Percentiles rank a stretch among this genome's conserved stretches.
phyloP scores from a whole-genome alignment of 2,329 filamentous ascomycete genomes.

The Venturia oleaginea region DNA sequence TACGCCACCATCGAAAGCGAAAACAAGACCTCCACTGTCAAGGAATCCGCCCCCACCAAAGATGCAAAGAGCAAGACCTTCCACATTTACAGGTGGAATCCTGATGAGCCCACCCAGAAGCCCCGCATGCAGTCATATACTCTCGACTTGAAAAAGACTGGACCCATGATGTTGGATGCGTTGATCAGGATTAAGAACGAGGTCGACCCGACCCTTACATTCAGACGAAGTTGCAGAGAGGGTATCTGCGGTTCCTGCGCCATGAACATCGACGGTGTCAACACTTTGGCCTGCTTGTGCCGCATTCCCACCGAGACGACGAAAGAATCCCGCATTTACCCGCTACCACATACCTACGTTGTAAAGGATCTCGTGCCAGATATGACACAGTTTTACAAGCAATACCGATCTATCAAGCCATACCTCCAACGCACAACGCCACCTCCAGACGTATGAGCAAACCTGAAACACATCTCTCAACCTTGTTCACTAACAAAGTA shows the following conservation, averaged over 20 bases:
- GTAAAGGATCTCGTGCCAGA: conserved; percentile 98
- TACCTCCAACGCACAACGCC: conserved; percentile 89
- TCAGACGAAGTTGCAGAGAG: conserved; percentile 91
- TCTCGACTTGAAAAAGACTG: conserved; percentile 96
- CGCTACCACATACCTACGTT: conserved; percentile 95
- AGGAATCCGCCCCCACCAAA: conserved; percentile 50
- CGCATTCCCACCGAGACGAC: conserved; percentile 79
- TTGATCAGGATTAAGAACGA: conserved; percentile 99
- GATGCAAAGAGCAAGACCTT: conserved; percentile 76
- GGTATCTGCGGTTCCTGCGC: conserved; percentile 98
- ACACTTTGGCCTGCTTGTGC: conserved; percentile 95
- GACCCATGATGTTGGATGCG: conserved; percentile 95
- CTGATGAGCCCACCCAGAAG: conserved; percentile 85
- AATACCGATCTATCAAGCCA: conserved; percentile 99
- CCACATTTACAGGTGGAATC: conserved; percentile 98
- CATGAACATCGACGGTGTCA: conserved; percentile 99
- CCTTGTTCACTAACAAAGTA: background rate
- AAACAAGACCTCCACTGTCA: conserved; percentile 50
- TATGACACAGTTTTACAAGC: conserved; percentile 98
- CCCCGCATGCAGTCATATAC: conserved; percentile 92
- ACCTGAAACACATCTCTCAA: background rate
- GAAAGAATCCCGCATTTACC: conserved; percentile 89
- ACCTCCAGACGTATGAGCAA: conserved; percentile 62
- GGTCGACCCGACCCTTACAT: conserved; percentile 90
- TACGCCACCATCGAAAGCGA: conserved; percentile 24